These are phyloP conservation scores for Neurospora sp. DNA, from an alignment of 2,329 filamentous ascomycete species.

Conservation along the genomic window DNA sequence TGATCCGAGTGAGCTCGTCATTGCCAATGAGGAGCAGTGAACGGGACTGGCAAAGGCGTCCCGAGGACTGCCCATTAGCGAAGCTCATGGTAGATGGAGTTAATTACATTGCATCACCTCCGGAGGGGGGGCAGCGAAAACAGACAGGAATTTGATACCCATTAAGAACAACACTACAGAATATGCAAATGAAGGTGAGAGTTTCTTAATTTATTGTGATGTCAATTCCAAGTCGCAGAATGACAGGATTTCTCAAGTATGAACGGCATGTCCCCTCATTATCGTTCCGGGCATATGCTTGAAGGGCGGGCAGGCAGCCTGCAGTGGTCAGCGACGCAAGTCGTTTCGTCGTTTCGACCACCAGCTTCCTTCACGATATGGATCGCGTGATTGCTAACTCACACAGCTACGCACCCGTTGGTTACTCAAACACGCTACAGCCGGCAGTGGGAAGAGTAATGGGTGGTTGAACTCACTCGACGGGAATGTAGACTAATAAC, in stretches of 20 bases:
- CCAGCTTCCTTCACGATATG: background rate
- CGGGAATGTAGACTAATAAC: background rate
- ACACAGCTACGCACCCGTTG: background rate
- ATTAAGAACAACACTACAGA: background rate
- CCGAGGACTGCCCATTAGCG: background rate
- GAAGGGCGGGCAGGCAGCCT: background rate
- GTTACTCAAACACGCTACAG: background rate
- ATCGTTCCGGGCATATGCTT: background rate
- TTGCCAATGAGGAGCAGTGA: constrained; percentile 13
- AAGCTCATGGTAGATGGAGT: background rate
- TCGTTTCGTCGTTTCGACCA: background rate
- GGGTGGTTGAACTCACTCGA: background rate
- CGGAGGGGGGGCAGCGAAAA: background rate
- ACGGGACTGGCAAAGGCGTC: background rate
- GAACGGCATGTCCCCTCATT: background rate
- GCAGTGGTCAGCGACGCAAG: background rate
- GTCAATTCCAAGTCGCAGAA: too few species aligned
- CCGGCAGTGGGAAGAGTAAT: background rate
- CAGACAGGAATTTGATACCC: background rate
- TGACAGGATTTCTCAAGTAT: too few species aligned
- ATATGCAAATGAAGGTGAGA: background rate
- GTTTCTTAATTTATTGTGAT: background rate
- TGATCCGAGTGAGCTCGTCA: constrained; percentile 23
- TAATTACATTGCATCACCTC: background rate
- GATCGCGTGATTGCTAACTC: background rate